phyloP scores from a whole-genome alignment of 2,329 filamentous ascomycete species.

The Cyanodermella asteris region DNA sequence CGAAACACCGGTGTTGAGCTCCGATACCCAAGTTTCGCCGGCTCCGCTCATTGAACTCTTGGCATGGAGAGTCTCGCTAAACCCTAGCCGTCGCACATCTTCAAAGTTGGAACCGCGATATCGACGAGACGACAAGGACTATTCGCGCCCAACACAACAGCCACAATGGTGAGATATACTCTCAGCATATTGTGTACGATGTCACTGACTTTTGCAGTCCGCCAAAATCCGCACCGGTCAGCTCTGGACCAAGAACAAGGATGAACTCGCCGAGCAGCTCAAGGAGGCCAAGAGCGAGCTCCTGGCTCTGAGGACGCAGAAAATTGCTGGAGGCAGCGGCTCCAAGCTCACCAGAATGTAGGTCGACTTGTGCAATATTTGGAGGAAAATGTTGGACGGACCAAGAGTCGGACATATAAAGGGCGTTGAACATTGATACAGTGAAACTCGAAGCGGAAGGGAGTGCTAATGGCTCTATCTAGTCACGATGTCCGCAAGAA shows the following conservation, averaged over 20 bases:
- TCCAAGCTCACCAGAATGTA: constrained; percentile 98
- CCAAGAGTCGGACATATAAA: constrained; percentile 1
- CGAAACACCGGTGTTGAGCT: too few species aligned
- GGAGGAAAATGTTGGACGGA: too few species aligned
- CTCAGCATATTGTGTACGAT: not conserved
- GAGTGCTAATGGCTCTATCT: constrained; percentile 7
- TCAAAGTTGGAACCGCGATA: too few species aligned
- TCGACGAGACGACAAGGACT: too few species aligned
- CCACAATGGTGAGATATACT: constrained; percentile 4
- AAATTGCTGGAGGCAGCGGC: constrained; percentile 79
- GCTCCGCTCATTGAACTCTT: too few species aligned
- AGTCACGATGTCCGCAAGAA: constrained; percentile 99
- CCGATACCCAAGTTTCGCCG: too few species aligned
- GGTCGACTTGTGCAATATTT: constrained; percentile 19
- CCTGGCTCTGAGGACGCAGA: constrained; percentile 89
- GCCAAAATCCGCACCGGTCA: constrained; percentile 78
- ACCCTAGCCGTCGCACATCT: too few species aligned
- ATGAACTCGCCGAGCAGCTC: constrained; percentile 89
- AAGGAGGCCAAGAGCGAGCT: constrained; percentile 91
- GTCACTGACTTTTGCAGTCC: constrained; percentile 24
- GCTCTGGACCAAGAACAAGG: constrained; percentile 99
- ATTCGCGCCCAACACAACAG: too few species aligned
- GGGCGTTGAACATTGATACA: constrained; percentile 3
- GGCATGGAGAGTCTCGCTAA: too few species aligned
- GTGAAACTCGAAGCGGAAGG: constrained; percentile 2